Conservation (phyloP, 1,139 yeast species). For the Kurtzmaniella quercitrusa region DNA sequence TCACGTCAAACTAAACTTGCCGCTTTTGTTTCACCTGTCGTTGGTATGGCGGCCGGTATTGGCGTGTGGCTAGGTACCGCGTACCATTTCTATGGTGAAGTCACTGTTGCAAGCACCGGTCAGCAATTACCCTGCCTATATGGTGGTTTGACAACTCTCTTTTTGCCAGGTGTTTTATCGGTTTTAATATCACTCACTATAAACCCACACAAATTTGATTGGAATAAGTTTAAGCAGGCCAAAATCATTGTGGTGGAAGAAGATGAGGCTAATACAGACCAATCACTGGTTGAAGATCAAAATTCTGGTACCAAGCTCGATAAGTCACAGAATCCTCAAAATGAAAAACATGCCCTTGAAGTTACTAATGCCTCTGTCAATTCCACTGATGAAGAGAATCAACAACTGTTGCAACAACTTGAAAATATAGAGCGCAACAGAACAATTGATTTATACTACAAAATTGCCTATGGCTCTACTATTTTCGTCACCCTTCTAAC, state of each 20-base stretch:
- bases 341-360: neutral
- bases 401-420: neutral
- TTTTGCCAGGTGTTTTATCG: constrained; percentile 27
- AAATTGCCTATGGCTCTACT: constrained; percentile 27
- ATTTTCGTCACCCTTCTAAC: constrained; percentile 25
- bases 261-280: neutral
- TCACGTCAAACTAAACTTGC: constrained; percentile 26
- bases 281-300: neutral
- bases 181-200: constrained; percentile 22
- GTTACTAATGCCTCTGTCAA: neutral
- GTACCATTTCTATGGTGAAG: constrained; percentile 20
- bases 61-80: constrained; percentile 25
- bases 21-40: constrained; percentile 22
- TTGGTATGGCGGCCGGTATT: constrained; percentile 21
- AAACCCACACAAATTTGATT: constrained; percentile 28
- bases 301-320: neutral
- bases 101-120: constrained; percentile 21
- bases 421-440: neutral
- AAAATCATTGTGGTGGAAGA: constrained; percentile 17
- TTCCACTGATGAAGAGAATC: neutral
- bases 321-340: neutral
- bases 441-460: constrained; percentile 7
- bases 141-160: constrained; percentile 28
- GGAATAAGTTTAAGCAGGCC: constrained; percentile 23
- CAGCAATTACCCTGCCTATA: constrained; percentile 31